Evolutionary conservation across 2,329 filamentous ascomycete species (phyloP), one percentile per base, ranked within the genome.

Genomic region (Colletotrichum sp.): DNA sequence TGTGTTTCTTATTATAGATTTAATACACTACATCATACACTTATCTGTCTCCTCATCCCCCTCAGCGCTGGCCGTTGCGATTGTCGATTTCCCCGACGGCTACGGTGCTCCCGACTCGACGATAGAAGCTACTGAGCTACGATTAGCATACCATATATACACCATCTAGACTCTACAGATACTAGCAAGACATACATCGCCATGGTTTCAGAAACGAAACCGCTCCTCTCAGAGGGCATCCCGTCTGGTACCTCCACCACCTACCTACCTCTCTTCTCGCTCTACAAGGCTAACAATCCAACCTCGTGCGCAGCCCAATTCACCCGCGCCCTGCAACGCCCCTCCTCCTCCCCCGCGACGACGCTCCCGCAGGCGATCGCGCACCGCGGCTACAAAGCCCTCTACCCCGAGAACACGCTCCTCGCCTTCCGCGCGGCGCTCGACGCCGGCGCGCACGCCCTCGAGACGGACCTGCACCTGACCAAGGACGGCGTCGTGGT

Each of bases 381-480:
- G 2, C 95, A 96, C 86, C 89, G 95, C 73, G 95, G 95, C 60
- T 95, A 93, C 88, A 96, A 95, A 82, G 92, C 93, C 1, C 89
- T 89, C 67, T 94, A 90, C 79, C 95, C 96, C 0, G 96, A 98
- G 84, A 98, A 98, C 85, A 94, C 94, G 3, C 92, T 98, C 89
- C 90, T 88, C 18, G 94, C 94, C 9, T 97, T 98, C 85, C 87
- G 87, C 73, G 93, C 90, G 32, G 96, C 96, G 2, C 89, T 96
- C 4, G 87, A 91, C 36, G 92, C 92, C 22, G 95, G 95, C 25
- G 92, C 94, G 0, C 91, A 97, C 80, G 96, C 94, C 0, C 87
- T 98, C 32, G 96, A 98, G 86, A 97, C 95, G 22, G 96, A 98
- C 80, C 85, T 98, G 10, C 96, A 97, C 82, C 85, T 98, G 39